These are phyloP conservation scores for Paramecium tetraurelia DNA, from an alignment of 73 alveolate species.

Conservation along the genomic window DNA sequence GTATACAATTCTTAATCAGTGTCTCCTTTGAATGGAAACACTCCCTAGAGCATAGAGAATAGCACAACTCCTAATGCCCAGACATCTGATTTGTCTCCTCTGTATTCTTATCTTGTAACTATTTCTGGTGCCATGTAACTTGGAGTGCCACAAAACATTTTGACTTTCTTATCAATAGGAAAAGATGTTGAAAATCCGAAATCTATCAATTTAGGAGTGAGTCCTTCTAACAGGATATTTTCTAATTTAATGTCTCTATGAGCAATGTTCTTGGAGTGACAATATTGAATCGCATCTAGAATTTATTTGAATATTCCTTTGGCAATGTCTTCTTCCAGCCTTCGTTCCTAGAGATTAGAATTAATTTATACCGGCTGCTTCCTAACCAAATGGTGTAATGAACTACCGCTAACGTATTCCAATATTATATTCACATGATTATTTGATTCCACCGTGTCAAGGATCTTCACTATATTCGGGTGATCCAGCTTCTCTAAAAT, in stretches of 20 bases:
- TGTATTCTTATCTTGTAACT: slow-evolving; percentile 67
- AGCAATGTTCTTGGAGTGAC: slow-evolving; percentile 74
- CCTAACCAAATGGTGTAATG: slow-evolving; percentile 75
- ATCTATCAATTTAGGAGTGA: slow-evolving; percentile 72
- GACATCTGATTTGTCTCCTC: slow-evolving; percentile 77
- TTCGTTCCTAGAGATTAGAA: not conserved
- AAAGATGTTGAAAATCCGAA: slow-evolving; percentile 80
- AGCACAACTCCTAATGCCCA: slow-evolving; percentile 85
- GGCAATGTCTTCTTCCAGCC: not conserved
- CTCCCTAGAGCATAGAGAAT: slow-evolving; percentile 72
- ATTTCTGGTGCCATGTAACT: slow-evolving; percentile 88
- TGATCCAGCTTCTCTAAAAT: slow-evolving; percentile 79
- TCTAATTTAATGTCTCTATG: slow-evolving; percentile 93
- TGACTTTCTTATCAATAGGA: slow-evolving; percentile 70
- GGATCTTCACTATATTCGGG: slow-evolving; percentile 81
- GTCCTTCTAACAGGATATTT: slow-evolving; percentile 75
- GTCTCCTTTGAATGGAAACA: slow-evolving; percentile 74
- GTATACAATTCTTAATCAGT: slow-evolving; percentile 68
- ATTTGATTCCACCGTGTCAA: slow-evolving; percentile 84
- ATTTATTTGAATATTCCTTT: slow-evolving; percentile 67
- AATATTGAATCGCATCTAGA: slow-evolving; percentile 70
- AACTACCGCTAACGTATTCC: slow-evolving; percentile 92
- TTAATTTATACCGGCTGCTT: slow-evolving; percentile 56
- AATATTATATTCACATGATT: slow-evolving; percentile 78
- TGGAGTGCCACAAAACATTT: slow-evolving; percentile 85